A percentile compares a stretch with the other conserved stretches of the same genome.
phyloP scores from a whole-genome alignment of 1,284 basidiomycete genomes.

The Tilletia indica region DNA sequence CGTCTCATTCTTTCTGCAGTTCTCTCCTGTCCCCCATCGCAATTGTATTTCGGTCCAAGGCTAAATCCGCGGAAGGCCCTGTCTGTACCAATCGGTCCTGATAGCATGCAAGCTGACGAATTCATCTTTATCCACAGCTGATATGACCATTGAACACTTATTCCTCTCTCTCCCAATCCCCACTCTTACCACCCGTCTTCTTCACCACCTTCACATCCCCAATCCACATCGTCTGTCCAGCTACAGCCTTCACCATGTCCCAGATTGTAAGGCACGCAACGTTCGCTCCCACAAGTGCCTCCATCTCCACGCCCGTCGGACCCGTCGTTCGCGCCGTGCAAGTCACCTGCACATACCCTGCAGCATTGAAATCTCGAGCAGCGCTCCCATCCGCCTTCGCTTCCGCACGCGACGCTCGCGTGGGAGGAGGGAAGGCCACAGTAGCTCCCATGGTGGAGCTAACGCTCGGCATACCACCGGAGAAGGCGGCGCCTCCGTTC shows the following conservation, averaged over 20 bases:
- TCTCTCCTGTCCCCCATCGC: neutral
- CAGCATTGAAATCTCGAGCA: neutral
- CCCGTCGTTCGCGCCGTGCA: conserved; percentile 38
- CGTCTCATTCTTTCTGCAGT: neutral
- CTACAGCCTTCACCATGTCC: conserved; percentile 89
- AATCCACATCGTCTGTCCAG: conserved; percentile 72
- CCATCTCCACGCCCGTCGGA: conserved; percentile 79
- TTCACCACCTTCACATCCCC: conserved; percentile 65
- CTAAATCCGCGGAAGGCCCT: no score
- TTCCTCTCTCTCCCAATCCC: conserved; percentile 56
- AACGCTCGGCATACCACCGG: no score
- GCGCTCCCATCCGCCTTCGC: no score
- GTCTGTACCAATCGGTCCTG: neutral
- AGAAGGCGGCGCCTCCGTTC: no score
- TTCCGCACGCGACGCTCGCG: no score
- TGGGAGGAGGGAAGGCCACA: no score
- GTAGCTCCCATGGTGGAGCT: no score
- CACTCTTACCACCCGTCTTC: conserved; percentile 74
- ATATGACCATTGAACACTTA: neutral
- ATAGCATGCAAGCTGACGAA: neutral
- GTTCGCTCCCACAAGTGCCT: conserved; percentile 79
- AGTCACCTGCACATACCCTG: conserved; percentile 31
- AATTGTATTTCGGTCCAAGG: conserved; percentile 9
- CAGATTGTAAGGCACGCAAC: conserved; percentile 78
- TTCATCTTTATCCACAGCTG: no score